Conservation (phyloP, 2,329 filamentous ascomycete species). For the Aspergillus ruber region DNA sequence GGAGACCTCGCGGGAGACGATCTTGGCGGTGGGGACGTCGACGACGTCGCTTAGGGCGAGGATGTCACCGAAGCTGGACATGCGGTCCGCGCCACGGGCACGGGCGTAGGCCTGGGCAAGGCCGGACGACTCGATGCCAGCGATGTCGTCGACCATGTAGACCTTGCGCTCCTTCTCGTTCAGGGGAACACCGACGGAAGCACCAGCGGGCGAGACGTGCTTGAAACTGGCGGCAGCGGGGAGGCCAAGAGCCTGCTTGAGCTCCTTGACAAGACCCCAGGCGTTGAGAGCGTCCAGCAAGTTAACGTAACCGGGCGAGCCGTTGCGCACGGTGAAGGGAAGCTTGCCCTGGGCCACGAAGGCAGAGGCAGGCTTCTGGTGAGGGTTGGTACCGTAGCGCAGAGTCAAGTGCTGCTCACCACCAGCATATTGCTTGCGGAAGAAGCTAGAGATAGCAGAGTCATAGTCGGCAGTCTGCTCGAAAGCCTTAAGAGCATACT, state of each 20-base stretch:
- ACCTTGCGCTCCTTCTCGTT: constrained; percentile 87
- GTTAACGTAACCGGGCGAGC: constrained; percentile 94
- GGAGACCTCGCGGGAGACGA: constrained; percentile 96
- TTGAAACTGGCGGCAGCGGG: constrained; percentile 97
- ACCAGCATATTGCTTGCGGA: constrained; percentile 91
- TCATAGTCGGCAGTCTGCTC: constrained; percentile 98
- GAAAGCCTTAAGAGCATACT: constrained; percentile 94
- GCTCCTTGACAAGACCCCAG: constrained; percentile 94
- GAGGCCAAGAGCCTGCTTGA: constrained; percentile 78
- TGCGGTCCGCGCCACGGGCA: constrained; percentile 90
- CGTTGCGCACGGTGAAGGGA: constrained; percentile 90
- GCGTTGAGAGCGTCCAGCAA: constrained; percentile 92
- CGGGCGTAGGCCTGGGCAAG: constrained; percentile 94
- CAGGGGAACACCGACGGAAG: constrained; percentile 84
- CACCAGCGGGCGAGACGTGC: constrained; percentile 94
- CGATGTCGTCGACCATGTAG: constrained; percentile 96
- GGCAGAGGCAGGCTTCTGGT: constrained; percentile 93
- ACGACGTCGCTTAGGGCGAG: constrained; percentile 89
- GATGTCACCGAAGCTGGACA: constrained; percentile 97
- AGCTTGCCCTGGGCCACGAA: constrained; percentile 66
- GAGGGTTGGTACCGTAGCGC: constrained; percentile 93
- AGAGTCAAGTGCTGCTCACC: constrained; percentile 77
- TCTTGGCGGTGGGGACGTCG: constrained; percentile 88
- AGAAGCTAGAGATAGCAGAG: constrained; percentile 88
- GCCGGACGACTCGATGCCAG: constrained; percentile 74